Percentiles rank a stretch among this genome's conserved stretches.
phyloP scores from a whole-genome alignment of 768 basidiomycete genomes.

The Boletus tomentosulus region DNA sequence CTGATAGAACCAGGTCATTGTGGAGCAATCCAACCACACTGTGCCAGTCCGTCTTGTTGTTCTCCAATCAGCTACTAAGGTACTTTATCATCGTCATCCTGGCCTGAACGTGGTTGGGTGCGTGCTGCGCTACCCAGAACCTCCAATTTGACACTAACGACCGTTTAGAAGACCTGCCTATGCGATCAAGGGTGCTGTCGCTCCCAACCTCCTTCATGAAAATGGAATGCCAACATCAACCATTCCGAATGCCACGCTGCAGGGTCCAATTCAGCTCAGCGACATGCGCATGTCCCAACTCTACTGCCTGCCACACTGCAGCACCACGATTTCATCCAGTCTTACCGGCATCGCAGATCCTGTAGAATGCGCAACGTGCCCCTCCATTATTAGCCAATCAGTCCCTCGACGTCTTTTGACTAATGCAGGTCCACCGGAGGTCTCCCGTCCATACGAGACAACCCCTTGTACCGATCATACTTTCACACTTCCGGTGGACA shows the following conservation, averaged over 20 bases:
- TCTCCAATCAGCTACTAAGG: background rate
- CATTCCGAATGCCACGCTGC: slow-evolving; percentile 20
- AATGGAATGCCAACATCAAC: slow-evolving; percentile 25
- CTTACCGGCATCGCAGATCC: slow-evolving; percentile 26
- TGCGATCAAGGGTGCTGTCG: slow-evolving; percentile 26
- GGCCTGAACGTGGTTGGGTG: too few species aligned
- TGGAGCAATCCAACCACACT: background rate
- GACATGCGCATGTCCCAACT: slow-evolving; percentile 16
- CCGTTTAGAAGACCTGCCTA: slow-evolving; percentile 16
- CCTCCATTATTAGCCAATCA: slow-evolving; percentile 17
- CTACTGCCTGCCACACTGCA: slow-evolving; percentile 16
- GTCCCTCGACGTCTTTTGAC: slow-evolving; percentile 14
- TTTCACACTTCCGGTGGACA: slow-evolving; percentile 26
- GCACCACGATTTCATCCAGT: background rate
- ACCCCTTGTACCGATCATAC: slow-evolving; percentile 19
- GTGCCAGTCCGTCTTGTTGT: background rate
- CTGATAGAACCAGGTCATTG: background rate
- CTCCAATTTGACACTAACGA: slow-evolving; percentile 18
- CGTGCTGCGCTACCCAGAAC: background rate
- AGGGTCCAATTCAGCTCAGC: slow-evolving; percentile 27
- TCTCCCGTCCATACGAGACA: slow-evolving; percentile 21
- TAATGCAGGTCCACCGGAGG: slow-evolving; percentile 17
- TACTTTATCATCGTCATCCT: slow-evolving; percentile 7
- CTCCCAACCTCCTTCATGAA: slow-evolving; percentile 20
- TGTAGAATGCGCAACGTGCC: slow-evolving; percentile 16